A percentile compares a stretch with the other conserved stretches of the same genome.
Evolutionary conservation across 2,329 filamentous ascomycete genomes (phyloP).

Genomic region (Clonostachys rhizophaga): DNA sequence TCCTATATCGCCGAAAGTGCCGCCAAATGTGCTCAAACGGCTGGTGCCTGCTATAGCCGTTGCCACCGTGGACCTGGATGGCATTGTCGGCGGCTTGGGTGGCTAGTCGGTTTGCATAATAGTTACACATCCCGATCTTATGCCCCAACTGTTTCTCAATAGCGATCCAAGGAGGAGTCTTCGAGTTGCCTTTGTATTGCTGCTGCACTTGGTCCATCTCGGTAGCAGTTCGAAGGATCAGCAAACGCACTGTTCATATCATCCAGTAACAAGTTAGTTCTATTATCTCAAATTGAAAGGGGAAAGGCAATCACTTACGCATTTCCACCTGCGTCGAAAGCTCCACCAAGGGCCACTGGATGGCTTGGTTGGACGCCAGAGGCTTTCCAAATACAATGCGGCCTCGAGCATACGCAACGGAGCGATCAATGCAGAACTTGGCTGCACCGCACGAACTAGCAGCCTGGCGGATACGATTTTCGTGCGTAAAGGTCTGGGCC

Average conservation of each 20-base stretch:
- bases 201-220: conserved; percentile 7
- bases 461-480: conserved; percentile 9
- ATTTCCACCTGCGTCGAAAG: conserved; percentile 8
- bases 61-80: conserved; percentile 9
- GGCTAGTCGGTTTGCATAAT: conserved; percentile 8
- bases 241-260: conserved; percentile 1
- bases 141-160: conserved; percentile 9
- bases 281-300: no score
- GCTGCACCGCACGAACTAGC: conserved; percentile 8
- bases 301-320: not conserved
- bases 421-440: conserved; percentile 7
- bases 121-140: conserved; percentile 12
- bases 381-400: conserved; percentile 8
- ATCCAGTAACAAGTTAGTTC: no score
- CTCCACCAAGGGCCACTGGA: conserved; percentile 10
- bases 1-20: conserved; percentile 8
- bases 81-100: conserved; percentile 8
- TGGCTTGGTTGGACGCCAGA: conserved; percentile 7
- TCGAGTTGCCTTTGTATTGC: not conserved
- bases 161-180: conserved; percentile 6
- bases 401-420: conserved; percentile 6
- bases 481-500: conserved; percentile 9
- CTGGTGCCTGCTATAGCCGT: conserved; percentile 8
- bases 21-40: conserved; percentile 10
- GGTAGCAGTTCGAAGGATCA: conserved; percentile 7